Evolutionary conservation across 345 rosid genomes (phyloP).

Genomic region (Ceriops tagal): DNA sequence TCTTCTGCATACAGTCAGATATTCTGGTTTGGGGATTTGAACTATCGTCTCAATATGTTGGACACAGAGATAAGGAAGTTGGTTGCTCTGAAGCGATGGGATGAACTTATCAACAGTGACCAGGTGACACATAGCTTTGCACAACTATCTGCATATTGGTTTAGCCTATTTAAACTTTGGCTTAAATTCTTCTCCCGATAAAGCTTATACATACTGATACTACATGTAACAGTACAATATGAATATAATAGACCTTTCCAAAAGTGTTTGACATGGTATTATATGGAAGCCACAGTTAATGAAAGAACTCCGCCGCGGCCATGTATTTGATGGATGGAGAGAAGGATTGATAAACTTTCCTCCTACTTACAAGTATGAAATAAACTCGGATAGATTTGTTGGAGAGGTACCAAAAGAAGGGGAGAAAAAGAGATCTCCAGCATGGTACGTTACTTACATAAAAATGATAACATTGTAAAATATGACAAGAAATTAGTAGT

Average conservation of each 20-base stretch:
- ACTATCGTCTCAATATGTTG: constrained; percentile 77
- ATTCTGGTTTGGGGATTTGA: constrained; percentile 98
- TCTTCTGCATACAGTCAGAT: constrained; percentile 59
- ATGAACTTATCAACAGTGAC: constrained; percentile 66
- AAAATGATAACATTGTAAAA: neutral
- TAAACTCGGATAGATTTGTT: constrained; percentile 68
- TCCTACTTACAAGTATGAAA: constrained; percentile 94
- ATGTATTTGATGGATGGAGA: constrained; percentile 85
- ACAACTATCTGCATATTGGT: neutral
- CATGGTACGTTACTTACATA: constrained; percentile 51
- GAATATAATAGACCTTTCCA: too few relatives aligned
- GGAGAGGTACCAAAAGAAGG: constrained; percentile 85
- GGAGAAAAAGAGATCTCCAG: constrained; percentile 94
- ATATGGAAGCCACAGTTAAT: constrained; percentile 39
- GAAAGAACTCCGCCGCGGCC: constrained; percentile 69
- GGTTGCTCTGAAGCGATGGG: constrained; percentile 72
- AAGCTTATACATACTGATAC: too few relatives aligned
- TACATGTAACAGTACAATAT: too few relatives aligned
- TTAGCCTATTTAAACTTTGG: neutral
- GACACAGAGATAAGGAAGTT: constrained; percentile 75
- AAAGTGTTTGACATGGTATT: too few relatives aligned
- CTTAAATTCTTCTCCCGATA: neutral
- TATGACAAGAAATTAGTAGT: neutral
- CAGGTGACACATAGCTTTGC: constrained; percentile 43
- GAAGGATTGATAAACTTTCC: constrained; percentile 84